Evolutionary conservation across 106 monocot genomes (phyloP), one percentile per base, ranked within the genome.

Genomic region (Agapanthus africanus): DNA sequence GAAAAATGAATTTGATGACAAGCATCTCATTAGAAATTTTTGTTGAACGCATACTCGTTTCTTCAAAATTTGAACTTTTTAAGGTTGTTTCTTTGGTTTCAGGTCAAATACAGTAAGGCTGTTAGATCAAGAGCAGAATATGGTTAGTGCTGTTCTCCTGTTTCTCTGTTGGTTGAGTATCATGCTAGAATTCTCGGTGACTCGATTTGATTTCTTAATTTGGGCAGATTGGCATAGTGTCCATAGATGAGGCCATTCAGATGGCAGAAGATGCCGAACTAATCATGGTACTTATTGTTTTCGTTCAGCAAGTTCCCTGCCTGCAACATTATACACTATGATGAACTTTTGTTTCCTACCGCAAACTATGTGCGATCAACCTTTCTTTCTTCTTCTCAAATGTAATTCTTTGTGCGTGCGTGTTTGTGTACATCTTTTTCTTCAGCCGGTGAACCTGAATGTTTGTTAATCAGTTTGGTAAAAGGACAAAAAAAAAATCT

Each of bases 71-170:
- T 33, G 5, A 16, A 36, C n/a, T 56, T 25, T 40, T 36, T 25
- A 25, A 39, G 11, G 38, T 23, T 40, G 26, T 50, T 36, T 39
- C 34, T 70, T 68, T 68, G 62, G 32, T 49, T 76, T 38, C 72
- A 90, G 90, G 69, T 78, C 90, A 60, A 37, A 71, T 25, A 72
- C 90, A 59, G 90, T 85, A 28, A 85, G 90, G 76, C 72, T 90
- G 37, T 73, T 90, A 37, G 82, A 90, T 73, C 77, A 75, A 67
- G 71, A 90, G 41, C 84, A 90, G 56, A 90, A 79, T 67, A 80
- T 90, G 85, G 90, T 90, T 41, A 80, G 80, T 69, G 32, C 65
- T 60, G 11, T 22, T 50, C 41, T 72, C 37, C n/a, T 71, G 38
- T 54, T 63, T 40, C 37, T 57, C 14, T 67, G 41, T 54, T 19